Evolutionary conservation across 345 rosid genomes (phyloP).

Genomic region (Aethionema arabicum): DNA sequence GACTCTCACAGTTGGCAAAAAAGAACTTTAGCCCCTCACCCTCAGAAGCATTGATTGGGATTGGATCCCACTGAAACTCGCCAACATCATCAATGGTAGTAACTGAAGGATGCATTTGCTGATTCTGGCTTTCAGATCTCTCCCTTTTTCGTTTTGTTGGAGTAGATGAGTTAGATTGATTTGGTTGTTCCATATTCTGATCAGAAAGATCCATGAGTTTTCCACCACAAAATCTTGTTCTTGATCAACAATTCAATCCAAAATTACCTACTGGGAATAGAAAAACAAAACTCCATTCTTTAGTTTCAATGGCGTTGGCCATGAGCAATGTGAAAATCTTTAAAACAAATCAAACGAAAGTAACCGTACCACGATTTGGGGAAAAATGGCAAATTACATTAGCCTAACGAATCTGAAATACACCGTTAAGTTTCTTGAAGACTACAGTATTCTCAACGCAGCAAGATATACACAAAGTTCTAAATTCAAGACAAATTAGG

Average conservation of each 20-base stretch:
- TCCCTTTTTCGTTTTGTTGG: conserved; percentile 49
- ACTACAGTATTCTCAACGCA: background rate
- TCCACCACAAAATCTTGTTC: conserved; percentile 13
- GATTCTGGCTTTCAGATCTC: conserved; percentile 42
- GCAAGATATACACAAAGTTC: background rate
- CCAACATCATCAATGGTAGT: conserved; percentile 41
- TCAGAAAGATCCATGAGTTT: conserved; percentile 6
- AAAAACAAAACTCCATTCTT: background rate
- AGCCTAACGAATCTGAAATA: background rate
- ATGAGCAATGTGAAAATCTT: background rate
- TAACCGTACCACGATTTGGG: background rate
- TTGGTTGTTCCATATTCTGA: conserved; percentile 38
- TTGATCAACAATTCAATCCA: conserved; percentile 9
- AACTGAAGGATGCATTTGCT: conserved; percentile 26
- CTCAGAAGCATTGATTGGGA: too few species aligned
- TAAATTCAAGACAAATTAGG: background rate
- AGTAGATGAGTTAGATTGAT: conserved; percentile 36
- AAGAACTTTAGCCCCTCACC: too few species aligned
- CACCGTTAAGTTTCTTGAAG: background rate
- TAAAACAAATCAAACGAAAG: conserved; percentile 9
- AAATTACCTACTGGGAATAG: background rate
- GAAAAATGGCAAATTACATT: conserved; percentile 8
- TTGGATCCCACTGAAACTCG: too few species aligned
- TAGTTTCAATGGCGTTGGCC: conserved; percentile 5
- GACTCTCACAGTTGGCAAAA: too few species aligned